Evolutionary conservation across 805 yeast genomes (phyloP).

Genomic region (Suhomyces pyralidae): DNA sequence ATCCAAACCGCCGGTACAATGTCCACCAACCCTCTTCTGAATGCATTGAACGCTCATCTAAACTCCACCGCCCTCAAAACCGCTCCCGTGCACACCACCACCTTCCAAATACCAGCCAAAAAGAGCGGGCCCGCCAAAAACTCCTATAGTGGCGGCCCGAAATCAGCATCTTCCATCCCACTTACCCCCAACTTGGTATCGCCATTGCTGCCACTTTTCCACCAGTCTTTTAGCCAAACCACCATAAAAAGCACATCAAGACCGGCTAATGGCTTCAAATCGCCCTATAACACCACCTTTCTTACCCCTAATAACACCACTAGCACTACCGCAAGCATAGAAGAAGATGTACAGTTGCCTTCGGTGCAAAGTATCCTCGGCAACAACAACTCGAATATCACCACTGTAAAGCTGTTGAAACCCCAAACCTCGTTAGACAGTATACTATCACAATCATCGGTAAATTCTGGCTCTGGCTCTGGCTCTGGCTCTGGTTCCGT

Average conservation of each 20-base stretch:
- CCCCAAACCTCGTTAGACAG: constrained; percentile 1
- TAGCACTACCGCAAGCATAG: not conserved
- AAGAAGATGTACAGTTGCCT: constrained; percentile 4
- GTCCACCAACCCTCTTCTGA: constrained; percentile 1
- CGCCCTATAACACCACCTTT: not conserved
- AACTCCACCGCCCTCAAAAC: constrained; percentile 5
- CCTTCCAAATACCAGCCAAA: constrained; percentile 8
- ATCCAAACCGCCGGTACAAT: constrained; percentile 2
- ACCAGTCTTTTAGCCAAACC: constrained; percentile 31
- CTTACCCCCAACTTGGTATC: constrained; percentile 31
- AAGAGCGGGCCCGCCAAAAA: not conserved
- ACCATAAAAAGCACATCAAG: not conserved
- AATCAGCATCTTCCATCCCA: constrained; percentile 3
- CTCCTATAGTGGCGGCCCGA: not conserved
- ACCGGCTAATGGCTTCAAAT: not conserved
- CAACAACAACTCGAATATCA: not conserved
- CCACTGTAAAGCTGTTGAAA: not conserved
- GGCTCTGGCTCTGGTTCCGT: not conserved
- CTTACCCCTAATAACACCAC: constrained; percentile 2
- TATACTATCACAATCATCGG: constrained; percentile 1
- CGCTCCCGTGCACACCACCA: constrained; percentile 14
- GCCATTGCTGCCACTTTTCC: constrained; percentile 41
- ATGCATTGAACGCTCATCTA: not conserved
- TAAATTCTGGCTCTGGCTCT: not conserved
- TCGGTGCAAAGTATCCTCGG: constrained; percentile 8